These are phyloP conservation scores for Marchantia paleacea DNA, from an alignment of 225 moss, liverwort and hornwort species.

Conservation along the genomic window DNA sequence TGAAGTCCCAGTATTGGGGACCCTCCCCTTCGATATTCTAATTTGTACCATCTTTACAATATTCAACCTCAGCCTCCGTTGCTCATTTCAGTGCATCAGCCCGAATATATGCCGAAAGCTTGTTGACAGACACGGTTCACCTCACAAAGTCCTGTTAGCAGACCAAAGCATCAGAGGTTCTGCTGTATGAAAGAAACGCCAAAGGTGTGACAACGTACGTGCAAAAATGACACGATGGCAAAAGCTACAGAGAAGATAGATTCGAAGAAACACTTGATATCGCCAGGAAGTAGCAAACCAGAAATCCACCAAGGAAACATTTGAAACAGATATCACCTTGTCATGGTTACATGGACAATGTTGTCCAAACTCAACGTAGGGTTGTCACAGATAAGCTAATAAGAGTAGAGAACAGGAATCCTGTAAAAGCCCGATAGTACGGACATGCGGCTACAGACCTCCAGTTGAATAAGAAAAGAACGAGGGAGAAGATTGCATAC, in stretches of 20 bases:
- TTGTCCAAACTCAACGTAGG: too few species aligned
- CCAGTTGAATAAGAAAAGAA: neutral
- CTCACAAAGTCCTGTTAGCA: neutral
- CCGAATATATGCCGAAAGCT: neutral
- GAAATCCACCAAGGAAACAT: neutral
- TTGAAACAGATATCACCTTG: neutral
- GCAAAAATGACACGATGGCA: neutral
- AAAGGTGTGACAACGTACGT: neutral
- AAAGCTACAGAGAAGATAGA: neutral
- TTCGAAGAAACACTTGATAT: neutral
- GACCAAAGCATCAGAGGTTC: neutral
- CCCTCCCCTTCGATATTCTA: constrained; percentile 18
- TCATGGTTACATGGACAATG: neutral
- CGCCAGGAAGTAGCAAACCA: neutral
- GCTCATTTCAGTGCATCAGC: neutral
- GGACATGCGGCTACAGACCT: neutral
- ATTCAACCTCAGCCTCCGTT: neutral
- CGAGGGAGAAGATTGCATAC: neutral
- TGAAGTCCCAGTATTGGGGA: constrained; percentile 10
- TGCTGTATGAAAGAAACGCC: neutral
- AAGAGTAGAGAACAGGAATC: neutral
- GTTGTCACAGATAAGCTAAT: neutral
- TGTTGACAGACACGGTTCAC: neutral
- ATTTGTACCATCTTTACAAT: constrained; percentile 32
- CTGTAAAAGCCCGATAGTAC: neutral